These are phyloP conservation scores for Baeospora myosura DNA, from an alignment of 1,284 basidiomycete genomes.

Conservation along the genomic window DNA sequence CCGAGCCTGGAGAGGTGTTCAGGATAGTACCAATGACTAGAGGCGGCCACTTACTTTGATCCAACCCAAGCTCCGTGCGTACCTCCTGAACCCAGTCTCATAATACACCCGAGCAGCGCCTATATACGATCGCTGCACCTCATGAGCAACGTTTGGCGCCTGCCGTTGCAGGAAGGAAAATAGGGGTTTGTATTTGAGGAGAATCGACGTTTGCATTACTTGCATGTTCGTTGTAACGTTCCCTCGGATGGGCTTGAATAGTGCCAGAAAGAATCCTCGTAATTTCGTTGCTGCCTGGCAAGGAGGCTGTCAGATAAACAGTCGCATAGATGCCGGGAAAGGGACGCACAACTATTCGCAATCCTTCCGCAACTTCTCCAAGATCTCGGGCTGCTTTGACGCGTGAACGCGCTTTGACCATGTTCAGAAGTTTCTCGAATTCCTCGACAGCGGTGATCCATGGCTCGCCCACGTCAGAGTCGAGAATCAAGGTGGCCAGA, in stretches of 20 bases:
- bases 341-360: slow-evolving; percentile 71
- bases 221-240: slow-evolving; percentile 91
- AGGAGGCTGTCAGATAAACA: slow-evolving; percentile 9
- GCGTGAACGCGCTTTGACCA: slow-evolving; percentile 61
- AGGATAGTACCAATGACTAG: slow-evolving; percentile 4
- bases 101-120: slow-evolving; percentile 85
- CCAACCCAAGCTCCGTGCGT: slow-evolving; percentile 73
- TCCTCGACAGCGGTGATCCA: slow-evolving; percentile 81
- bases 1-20: slow-evolving; percentile 37
- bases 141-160: slow-evolving; percentile 75
- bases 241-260: slow-evolving; percentile 76
- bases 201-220: slow-evolving; percentile 82
- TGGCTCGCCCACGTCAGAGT: slow-evolving; percentile 73
- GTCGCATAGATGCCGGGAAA: not conserved
- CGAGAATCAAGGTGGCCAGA: slow-evolving; percentile 74
- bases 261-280: slow-evolving; percentile 76
- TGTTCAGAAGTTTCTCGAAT: slow-evolving; percentile 71
- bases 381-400: slow-evolving; percentile 84
- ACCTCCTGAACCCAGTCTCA: slow-evolving; percentile 92
- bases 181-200: slow-evolving; percentile 80
- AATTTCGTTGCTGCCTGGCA: slow-evolving; percentile 82
- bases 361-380: slow-evolving; percentile 74
- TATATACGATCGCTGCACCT: slow-evolving; percentile 86
- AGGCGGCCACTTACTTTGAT: slow-evolving; percentile 51
- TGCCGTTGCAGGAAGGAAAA: slow-evolving; percentile 85